Percentiles rank a stretch among this genome's conserved stretches.
Evolutionary conservation across 176 grass and related monocot species (phyloP).

Genomic region (Musa acuminata): DNA sequence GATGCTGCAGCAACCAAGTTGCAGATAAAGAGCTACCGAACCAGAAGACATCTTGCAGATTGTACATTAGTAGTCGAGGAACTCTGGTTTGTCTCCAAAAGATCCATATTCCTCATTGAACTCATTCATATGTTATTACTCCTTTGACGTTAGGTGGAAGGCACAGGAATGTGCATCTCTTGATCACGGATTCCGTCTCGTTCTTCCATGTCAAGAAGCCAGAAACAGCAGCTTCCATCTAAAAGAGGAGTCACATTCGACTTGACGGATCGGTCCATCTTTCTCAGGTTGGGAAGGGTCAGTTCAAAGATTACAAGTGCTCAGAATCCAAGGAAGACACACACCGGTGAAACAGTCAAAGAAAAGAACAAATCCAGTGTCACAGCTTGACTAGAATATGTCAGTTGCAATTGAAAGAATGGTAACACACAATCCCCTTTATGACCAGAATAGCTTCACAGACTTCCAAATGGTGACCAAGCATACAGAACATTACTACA

Average conservation of each 20-base stretch:
- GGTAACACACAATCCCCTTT: no score
- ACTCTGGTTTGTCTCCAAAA: conserved; percentile 44
- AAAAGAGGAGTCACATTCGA: conserved; percentile 44
- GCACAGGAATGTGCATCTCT: conserved; percentile 51
- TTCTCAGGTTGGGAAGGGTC: conserved; percentile 66
- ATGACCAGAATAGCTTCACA: no score
- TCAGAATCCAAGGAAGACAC: conserved; percentile 27
- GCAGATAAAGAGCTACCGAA: conserved; percentile 73
- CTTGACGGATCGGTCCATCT: conserved; percentile 5
- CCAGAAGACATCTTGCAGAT: conserved; percentile 63
- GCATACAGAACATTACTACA: no score
- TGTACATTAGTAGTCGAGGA: conserved; percentile 85
- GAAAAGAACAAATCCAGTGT: no score
- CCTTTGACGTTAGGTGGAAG: conserved; percentile 55
- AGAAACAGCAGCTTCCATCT: conserved; percentile 56
- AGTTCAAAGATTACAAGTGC: conserved; percentile 83
- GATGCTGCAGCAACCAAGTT: conserved; percentile 54
- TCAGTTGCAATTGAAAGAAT: no score
- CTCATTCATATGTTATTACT: background rate
- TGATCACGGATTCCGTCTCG: conserved; percentile 54
- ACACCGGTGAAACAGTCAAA: no score
- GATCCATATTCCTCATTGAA: no score
- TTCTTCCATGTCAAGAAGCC: conserved; percentile 68
- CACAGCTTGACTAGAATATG: no score
- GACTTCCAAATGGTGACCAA: no score